Evolutionary conservation across 2,329 filamentous ascomycete genomes (phyloP).

Genomic region (Aspergillus sp.): DNA sequence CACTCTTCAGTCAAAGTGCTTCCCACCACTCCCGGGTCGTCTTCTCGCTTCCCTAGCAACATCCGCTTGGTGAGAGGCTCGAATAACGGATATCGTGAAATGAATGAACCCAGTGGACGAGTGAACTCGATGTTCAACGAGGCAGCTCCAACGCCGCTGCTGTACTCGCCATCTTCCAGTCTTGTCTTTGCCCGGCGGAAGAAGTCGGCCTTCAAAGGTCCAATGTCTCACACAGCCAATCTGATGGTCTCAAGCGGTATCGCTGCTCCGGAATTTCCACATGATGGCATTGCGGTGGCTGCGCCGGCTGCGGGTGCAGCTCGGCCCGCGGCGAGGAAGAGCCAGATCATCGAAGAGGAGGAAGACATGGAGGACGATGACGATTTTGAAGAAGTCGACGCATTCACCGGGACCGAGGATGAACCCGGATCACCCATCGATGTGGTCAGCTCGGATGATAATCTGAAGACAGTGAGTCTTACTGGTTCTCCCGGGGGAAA

Average conservation of each 20-base stretch:
- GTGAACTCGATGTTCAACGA: slow-evolving; percentile 39
- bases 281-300: slow-evolving; percentile 25
- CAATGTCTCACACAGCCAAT: slow-evolving; percentile 42
- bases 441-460: slow-evolving; percentile 11
- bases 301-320: slow-evolving; percentile 16
- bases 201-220: slow-evolving; percentile 46
- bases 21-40: slow-evolving; percentile 77
- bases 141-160: slow-evolving; percentile 33
- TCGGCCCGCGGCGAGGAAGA: slow-evolving; percentile 36
- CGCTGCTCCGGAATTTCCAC: slow-evolving; percentile 33
- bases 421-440: slow-evolving; percentile 25
- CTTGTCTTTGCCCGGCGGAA: slow-evolving; percentile 49
- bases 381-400: slow-evolving; percentile 43
- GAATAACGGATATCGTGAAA: slow-evolving; percentile 27
- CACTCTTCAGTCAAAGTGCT: slow-evolving; percentile 94
- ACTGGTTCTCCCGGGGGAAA: slow-evolving; percentile 17
- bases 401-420: slow-evolving; percentile 36
- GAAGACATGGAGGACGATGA: slow-evolving; percentile 42
- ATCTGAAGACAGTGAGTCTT: slow-evolving; percentile 6
- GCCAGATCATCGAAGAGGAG: slow-evolving; percentile 47
- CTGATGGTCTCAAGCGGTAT: slow-evolving; percentile 34
- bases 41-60: slow-evolving; percentile 74
- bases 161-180: slow-evolving; percentile 42
- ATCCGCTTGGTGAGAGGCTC: slow-evolving; percentile 73
- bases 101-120: slow-evolving; percentile 23